Evolutionary conservation across 139 green algal genomes (phyloP).

Genomic region (Mesostigma viride): DNA sequence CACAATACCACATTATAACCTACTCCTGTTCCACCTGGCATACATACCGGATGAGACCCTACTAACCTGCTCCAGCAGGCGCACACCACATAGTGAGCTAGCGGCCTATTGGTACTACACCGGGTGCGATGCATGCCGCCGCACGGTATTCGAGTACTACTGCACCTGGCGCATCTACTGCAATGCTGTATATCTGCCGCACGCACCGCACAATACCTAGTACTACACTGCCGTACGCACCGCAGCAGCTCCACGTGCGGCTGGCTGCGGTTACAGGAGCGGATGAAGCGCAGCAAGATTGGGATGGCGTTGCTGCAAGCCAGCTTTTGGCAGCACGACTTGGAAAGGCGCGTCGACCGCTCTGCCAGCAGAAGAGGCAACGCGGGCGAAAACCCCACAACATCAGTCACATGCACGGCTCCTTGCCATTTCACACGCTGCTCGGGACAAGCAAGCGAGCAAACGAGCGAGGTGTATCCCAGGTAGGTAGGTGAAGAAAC

Average conservation of each 20-base stretch:
- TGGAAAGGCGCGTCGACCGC: background rate
- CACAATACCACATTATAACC: too few species aligned
- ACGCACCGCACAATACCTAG: background rate
- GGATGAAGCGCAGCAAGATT: conserved; percentile 44
- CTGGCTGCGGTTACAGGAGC: conserved; percentile 48
- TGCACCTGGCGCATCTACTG: background rate
- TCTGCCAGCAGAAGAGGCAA: too few species aligned
- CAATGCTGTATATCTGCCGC: background rate
- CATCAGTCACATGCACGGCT: background rate
- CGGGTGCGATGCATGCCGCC: background rate
- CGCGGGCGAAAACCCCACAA: too few species aligned
- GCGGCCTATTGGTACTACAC: background rate
- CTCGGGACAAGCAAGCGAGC: background rate
- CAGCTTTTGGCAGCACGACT: conserved; percentile 47
- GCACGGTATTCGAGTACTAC: background rate
- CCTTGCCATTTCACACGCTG: background rate
- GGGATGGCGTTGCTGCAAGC: conserved; percentile 29
- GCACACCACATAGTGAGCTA: background rate
- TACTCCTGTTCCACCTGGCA: too few species aligned
- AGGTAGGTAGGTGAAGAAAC: too few species aligned
- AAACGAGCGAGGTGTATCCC: too few species aligned
- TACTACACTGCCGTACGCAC: background rate
- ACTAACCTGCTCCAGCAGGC: background rate
- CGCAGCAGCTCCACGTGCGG: conserved; percentile 45
- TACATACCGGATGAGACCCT: too few species aligned